Evolutionary conservation across 2,329 filamentous ascomycete genomes (phyloP), one percentile per base, ranked within the genome.

Genomic region (Byssoonygena ceratinophila): DNA sequence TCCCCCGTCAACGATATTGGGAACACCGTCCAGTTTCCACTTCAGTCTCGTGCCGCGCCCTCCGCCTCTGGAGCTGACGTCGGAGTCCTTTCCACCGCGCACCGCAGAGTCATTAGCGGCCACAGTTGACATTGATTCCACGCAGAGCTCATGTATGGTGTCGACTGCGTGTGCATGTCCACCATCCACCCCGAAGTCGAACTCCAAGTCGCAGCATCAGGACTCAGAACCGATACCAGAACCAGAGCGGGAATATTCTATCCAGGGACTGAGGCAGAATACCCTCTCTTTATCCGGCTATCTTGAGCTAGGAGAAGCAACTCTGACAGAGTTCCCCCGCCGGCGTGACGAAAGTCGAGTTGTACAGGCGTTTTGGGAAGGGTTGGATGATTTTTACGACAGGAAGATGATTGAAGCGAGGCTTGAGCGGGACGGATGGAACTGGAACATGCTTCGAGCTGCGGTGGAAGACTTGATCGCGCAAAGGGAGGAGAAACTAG

Each of bases 341-440:
- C 49, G 55, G 12, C 46, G 55, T 4, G 56, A 56, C 16, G 62
- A 65, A 32, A 41, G 51, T 1, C 36, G 54, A 6, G 54, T 66
- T 29, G 60, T 68, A 5, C 55, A 60, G 41, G 55, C 56, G 1
- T 69, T 71, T 53, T 58, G 70, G 51, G 54, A 55, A 4, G 68
- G 67, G 7, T 51, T 68, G 18, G 54, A 55, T 6, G 59, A 63
- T 51, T n/a, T 34, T 3, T 31, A 32, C 14, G 43, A 59, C n/a
- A 59, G 56, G 44, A 43, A 34, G 9, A 11, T 39, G 4, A 16
- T 67, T n/a, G 59, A 62, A 44, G 51, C 55, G n/a, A 55, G 52
- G 25, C 50, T 67, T 36, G 57, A 61, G 14, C 25, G 51, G n/a
- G 50, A 54, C 6, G 63, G 60, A 8, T 66, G 61, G 61, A 57